Evolutionary conservation across 495 filamentous ascomycete species (phyloP), one percentile per base, ranked within the genome.

Genomic region (Annulohypoxylon nitens): DNA sequence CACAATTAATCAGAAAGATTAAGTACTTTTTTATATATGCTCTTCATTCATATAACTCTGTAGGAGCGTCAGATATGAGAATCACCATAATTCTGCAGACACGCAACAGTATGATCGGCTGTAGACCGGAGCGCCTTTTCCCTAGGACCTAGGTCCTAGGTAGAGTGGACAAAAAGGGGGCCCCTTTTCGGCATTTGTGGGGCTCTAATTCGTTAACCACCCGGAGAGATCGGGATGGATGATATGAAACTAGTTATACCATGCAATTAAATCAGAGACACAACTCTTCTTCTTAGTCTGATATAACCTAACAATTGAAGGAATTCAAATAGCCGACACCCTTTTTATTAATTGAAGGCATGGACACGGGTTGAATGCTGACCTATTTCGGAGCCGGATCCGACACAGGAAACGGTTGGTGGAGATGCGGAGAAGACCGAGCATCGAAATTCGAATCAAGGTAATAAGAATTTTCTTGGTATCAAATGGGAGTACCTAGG

Each of bases 121-220:
- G 16, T 36, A 1, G 43, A 51, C 25, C 53, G 39, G 41, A 59
- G 25, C 30, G 3, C 25, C 16, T 59, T 37, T 30, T 45, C 41
- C 64, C 43, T 20, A 6, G 30, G 5, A 30, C 3, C 20, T 33
- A 54, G 0, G n/a, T n/a, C 3, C 20, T 33, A 54, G 20, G 20
- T 16, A 16, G 18, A 3, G 8, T 23, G 20, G 20, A 23, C 20
- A 30, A 30, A 23, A 34, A 41, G 48, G 10, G 36, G 20, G 43
- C 26, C 66, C 25, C 30, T 62, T 69, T 48, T 37, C 66, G 61
- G 51, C 51, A 30, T 11, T 55, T 14, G 20, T 55, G 51, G 51
- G 26, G 51, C 51, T 34, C 11, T 2, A 2, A 16, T 33, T 55
- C 26, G 7, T 55, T 8, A 4, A 16, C 26, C 34, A 39, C 20